Percentiles rank a stretch among this genome's conserved stretches.
These are phyloP conservation scores for Gossypium trilobum DNA, from an alignment of 441 rosid genomes.

Conservation along the genomic window DNA sequence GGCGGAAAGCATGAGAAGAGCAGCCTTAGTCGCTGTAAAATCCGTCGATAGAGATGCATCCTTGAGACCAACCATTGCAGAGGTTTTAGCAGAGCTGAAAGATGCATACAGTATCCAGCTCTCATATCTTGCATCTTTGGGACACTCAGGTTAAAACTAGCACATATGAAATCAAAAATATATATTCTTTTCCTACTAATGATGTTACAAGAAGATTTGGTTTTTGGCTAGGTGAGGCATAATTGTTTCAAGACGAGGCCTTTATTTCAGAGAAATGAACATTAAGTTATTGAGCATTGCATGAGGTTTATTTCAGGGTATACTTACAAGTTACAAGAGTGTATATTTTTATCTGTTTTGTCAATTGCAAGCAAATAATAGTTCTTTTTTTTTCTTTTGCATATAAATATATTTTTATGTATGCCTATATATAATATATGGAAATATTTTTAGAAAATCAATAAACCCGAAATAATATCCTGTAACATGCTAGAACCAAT, in stretches of 20 bases:
- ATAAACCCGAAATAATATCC: no score
- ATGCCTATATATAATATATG: no score
- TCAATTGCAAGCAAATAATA: neutral
- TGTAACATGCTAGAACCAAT: no score
- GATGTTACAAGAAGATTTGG: neutral
- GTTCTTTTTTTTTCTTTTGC: no score
- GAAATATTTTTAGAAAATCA: no score
- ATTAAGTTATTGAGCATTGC: neutral
- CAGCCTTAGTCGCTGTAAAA: slow-evolving; percentile 51
- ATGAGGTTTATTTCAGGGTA: neutral
- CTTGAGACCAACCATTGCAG: slow-evolving; percentile 54
- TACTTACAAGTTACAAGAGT: neutral
- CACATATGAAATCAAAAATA: slow-evolving; percentile 2
- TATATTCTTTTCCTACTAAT: neutral
- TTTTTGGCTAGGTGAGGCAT: neutral
- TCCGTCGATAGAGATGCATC: slow-evolving; percentile 82
- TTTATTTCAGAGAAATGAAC: neutral
- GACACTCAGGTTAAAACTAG: slow-evolving; percentile 32
- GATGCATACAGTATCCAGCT: slow-evolving; percentile 74
- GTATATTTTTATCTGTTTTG: neutral
- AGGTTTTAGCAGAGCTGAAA: slow-evolving; percentile 55
- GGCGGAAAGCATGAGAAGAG: slow-evolving; percentile 60
- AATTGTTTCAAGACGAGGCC: neutral
- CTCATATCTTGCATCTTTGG: slow-evolving; percentile 53
- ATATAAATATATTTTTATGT: no score